These are phyloP conservation scores for Penicillium taxi DNA, from an alignment of 495 filamentous ascomycete species.

Conservation along the genomic window DNA sequence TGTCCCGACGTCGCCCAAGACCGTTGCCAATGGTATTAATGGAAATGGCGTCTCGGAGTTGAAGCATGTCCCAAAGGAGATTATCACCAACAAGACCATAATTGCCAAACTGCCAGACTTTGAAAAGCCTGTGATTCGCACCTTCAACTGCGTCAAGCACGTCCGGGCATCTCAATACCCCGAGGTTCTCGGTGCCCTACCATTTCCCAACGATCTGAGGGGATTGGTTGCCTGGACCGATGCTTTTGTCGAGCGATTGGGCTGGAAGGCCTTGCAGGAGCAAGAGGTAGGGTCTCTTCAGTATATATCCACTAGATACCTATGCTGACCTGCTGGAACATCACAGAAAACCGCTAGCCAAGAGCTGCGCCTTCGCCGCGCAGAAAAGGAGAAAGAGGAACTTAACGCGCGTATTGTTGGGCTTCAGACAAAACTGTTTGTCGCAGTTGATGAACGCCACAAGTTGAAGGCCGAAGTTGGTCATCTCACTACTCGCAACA, in stretches of 20 bases:
- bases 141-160: conserved; percentile 3
- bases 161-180: conserved; percentile 1
- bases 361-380: not conserved
- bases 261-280: conserved; percentile 1
- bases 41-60: not conserved
- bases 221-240: conserved; percentile 9
- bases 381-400: not conserved
- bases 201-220: conserved; percentile 3
- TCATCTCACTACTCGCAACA: not conserved
- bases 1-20: not conserved
- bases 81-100: not conserved
- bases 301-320: not conserved
- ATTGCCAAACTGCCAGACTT: not conserved
- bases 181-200: conserved; percentile 1
- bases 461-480: not conserved
- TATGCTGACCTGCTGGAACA: not conserved
- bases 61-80: not conserved
- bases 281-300: conserved; percentile 1
- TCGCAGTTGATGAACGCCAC: not conserved
- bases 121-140: conserved; percentile 1
- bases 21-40: conserved; percentile 1
- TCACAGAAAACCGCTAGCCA: not conserved
- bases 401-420: not conserved
- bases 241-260: conserved; percentile 7
- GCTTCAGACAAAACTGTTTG: not conserved